Evolutionary conservation across 768 basidiomycete genomes (phyloP), one percentile per base, ranked within the genome.

Genomic region (Phaeolepiota aurea): DNA sequence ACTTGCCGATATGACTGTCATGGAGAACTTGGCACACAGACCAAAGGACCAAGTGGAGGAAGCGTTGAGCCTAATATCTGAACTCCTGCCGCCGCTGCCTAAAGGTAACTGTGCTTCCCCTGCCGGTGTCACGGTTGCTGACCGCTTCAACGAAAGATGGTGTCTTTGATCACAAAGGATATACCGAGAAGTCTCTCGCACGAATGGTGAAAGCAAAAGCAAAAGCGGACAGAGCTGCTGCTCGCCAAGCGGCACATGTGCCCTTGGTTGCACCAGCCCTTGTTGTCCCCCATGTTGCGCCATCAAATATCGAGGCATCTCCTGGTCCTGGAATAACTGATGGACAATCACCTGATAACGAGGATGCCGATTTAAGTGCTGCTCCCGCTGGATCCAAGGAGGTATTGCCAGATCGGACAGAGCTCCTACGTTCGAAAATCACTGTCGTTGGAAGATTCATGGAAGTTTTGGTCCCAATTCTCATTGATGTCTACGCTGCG

Each of bases 401-500:
- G 3, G 42, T 50, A 16, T 46, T 56, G 9, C 62, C 68, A 14
- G 82, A 84, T 52, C 69, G 93, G 37, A 77, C 83, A 12, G 82
- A 90, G 32, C 57, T 96, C 34, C 61, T 93, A 32, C 78, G 83
- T 41, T 78, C 76, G 3, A 80, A 84, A 45, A 74, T 83, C 16
- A 70, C 65, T n/a, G 77, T 89, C 19, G 83, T 93, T 37, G 79
- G 76, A 14, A 76, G 80, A 12, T 98, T 92, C 61, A 87, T 93
- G 76, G 77, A 79, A 35, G 68, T 94, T 22, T 79, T 91, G 52
- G 82, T 97, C 0, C 96, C 96, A 1, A 90, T 96, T 41, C 74
- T 99, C 41, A 82, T 98, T 44, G 96, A 98, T 52, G 93, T 99
- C n/a, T 98, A 97, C 61, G 87, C 93, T n/a, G 94, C 96, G 20